These are phyloP conservation scores for Gentiana straminea DNA, from an alignment of 257 asterid genomes.

Conservation along the genomic window DNA sequence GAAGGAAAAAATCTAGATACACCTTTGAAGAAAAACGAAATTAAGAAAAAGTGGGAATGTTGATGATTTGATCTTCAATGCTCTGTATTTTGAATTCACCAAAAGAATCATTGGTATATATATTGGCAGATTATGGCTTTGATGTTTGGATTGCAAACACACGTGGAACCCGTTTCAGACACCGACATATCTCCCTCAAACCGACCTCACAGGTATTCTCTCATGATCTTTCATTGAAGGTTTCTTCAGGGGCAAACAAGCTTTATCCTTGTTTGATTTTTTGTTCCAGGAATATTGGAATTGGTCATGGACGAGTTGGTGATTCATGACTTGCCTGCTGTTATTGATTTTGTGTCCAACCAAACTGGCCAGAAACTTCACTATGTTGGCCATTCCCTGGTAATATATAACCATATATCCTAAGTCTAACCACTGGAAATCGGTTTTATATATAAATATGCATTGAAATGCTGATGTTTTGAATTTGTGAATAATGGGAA, in stretches of 20 bases:
- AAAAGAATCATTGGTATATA: constrained; percentile 15
- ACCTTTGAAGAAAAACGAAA: too few species aligned
- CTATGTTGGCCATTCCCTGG: constrained; percentile 42
- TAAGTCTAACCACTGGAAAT: too few species aligned
- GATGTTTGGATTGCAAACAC: constrained; percentile 30
- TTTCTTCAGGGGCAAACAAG: too few species aligned
- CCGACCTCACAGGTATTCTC: constrained; percentile 21
- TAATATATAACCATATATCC: neutral
- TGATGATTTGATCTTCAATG: too few species aligned
- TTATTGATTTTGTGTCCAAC: constrained; percentile 16
- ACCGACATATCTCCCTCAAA: constrained; percentile 16
- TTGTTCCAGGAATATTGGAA: constrained; percentile 38
- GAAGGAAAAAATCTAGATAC: too few species aligned
- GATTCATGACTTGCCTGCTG: constrained; percentile 27
- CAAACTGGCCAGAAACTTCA: constrained; percentile 34
- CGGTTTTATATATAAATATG: too few species aligned
- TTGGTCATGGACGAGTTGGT: constrained; percentile 43
- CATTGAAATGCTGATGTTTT: too few species aligned
- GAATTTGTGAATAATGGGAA: too few species aligned
- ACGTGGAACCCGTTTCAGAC: constrained; percentile 19
- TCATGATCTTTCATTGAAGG: too few species aligned
- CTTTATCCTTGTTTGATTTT: too few species aligned
- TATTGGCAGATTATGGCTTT: constrained; percentile 23
- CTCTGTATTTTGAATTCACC: constrained; percentile 21
- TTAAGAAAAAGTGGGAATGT: too few species aligned